These are phyloP conservation scores for Fusarium luffae DNA, from an alignment of 2,329 filamentous ascomycete genomes.

Conservation along the genomic window DNA sequence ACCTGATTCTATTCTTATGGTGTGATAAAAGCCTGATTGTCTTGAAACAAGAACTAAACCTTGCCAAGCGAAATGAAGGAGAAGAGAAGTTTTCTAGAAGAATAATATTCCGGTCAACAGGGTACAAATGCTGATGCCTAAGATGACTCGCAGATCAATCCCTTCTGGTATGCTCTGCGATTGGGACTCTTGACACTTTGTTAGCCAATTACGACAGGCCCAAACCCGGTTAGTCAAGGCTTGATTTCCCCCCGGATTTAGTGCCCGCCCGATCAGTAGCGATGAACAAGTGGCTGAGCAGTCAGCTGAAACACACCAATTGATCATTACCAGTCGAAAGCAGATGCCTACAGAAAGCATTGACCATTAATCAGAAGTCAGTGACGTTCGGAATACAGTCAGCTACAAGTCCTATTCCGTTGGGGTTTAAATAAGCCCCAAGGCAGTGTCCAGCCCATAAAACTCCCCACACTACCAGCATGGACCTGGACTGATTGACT, in stretches of 20 bases:
- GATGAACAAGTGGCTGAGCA: constrained; percentile 21
- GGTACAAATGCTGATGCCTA: constrained; percentile 24
- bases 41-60: not conserved
- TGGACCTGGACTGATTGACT: not conserved
- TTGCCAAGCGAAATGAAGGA: constrained; percentile 2
- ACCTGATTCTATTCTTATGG: not conserved
- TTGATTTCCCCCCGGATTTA: not conserved
- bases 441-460: not conserved
- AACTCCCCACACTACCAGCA: constrained; percentile 4
- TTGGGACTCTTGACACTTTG: not conserved
- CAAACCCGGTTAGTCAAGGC: not conserved
- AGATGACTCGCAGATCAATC: not conserved
- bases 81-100: constrained; percentile 16
- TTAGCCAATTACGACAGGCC: not conserved
- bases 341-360: constrained; percentile 7
- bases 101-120: not conserved
- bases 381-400: not conserved
- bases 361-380: not conserved
- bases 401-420: not conserved
- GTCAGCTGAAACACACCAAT: constrained; percentile 23
- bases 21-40: not conserved
- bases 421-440: constrained; percentile 1
- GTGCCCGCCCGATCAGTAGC: constrained; percentile 5
- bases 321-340: constrained; percentile 5
- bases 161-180: not conserved